A percentile compares a stretch with the other conserved stretches of the same genome.
phyloP scores from a whole-genome alignment of 2,329 filamentous ascomycete genomes.

The Phyllosticta ampelicida region DNA sequence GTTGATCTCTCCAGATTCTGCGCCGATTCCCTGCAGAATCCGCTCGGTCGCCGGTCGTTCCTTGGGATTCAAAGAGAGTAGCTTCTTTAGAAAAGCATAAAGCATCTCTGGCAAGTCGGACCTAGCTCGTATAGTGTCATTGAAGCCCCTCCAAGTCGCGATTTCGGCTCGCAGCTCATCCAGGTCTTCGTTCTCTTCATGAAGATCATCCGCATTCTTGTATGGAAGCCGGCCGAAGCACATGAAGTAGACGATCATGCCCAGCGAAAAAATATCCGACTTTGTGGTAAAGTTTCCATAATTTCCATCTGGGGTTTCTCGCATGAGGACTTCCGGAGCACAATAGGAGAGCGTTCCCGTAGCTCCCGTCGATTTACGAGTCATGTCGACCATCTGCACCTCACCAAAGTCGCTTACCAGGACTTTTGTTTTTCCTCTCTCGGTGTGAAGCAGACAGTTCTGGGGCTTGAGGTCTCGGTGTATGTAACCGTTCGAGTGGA shows the following conservation, averaged over 20 bases:
- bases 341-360: conserved; percentile 98
- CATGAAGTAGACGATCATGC: conserved; percentile 98
- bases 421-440: conserved; percentile 60
- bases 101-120: conserved; percentile 77
- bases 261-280: conserved; percentile 94
- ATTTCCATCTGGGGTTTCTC: conserved; percentile 50
- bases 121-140: conserved; percentile 61
- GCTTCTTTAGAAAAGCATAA: conserved; percentile 70
- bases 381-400: conserved; percentile 72
- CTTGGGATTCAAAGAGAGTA: conserved; percentile 66
- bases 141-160: conserved; percentile 74
- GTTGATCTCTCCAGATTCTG: conserved; percentile 43
- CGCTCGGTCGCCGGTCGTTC: conserved; percentile 78
- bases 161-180: conserved; percentile 81
- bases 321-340: conserved; percentile 79
- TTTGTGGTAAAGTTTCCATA: conserved; percentile 95
- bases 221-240: conserved; percentile 90
- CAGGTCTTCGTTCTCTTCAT: conserved; percentile 87
- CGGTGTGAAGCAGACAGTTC: conserved; percentile 81
- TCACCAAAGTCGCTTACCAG: conserved; percentile 97
- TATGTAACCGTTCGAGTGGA: conserved; percentile 87
- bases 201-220: conserved; percentile 65
- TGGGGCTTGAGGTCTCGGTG: conserved; percentile 93
- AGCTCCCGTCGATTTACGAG: conserved; percentile 79
- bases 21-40: conserved; percentile 67